Evolutionary conservation across 306 rosid genomes (phyloP).

Genomic region (Begonia peltatifolia): DNA sequence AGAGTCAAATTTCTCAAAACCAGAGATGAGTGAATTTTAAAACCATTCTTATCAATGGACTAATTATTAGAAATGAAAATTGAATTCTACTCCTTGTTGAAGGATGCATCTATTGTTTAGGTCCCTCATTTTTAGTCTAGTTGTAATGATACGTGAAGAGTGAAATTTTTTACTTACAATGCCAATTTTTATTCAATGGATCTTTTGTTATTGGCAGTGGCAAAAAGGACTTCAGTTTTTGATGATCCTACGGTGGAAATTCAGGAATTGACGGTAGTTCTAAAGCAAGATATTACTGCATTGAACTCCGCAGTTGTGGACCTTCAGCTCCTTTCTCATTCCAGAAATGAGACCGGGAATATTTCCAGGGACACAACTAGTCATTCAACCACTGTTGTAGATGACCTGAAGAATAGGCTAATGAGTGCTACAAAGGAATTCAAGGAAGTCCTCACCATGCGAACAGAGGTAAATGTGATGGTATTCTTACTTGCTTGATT

Average conservation of each 20-base stretch:
- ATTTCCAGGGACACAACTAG: slow-evolving; percentile 72
- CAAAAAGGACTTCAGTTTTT: slow-evolving; percentile 84
- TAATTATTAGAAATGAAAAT: too few species aligned
- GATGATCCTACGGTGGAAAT: slow-evolving; percentile 88
- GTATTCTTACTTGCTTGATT: slow-evolving; percentile 2
- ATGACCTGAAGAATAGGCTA: slow-evolving; percentile 78
- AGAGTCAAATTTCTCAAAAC: too few species aligned
- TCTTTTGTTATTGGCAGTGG: slow-evolving; percentile 40
- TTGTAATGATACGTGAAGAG: too few species aligned
- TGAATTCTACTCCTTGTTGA: too few species aligned
- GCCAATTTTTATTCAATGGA: slow-evolving; percentile 1
- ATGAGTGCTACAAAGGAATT: slow-evolving; percentile 92
- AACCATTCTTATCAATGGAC: too few species aligned
- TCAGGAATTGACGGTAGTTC: slow-evolving; percentile 80
- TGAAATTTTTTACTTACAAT: too few species aligned
- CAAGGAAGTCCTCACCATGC: slow-evolving; percentile 92
- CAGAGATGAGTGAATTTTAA: too few species aligned
- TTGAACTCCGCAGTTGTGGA: slow-evolving; percentile 89
- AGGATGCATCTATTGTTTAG: too few species aligned
- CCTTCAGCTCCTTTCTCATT: slow-evolving; percentile 56
- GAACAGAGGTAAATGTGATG: slow-evolving; percentile 57
- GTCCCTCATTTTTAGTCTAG: too few species aligned
- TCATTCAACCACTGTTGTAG: slow-evolving; percentile 88
- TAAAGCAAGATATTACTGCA: slow-evolving; percentile 89
- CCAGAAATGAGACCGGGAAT: slow-evolving; percentile 57